Evolutionary conservation across 2,329 filamentous ascomycete species (phyloP).

Genomic region (Eurotiales sp.): DNA sequence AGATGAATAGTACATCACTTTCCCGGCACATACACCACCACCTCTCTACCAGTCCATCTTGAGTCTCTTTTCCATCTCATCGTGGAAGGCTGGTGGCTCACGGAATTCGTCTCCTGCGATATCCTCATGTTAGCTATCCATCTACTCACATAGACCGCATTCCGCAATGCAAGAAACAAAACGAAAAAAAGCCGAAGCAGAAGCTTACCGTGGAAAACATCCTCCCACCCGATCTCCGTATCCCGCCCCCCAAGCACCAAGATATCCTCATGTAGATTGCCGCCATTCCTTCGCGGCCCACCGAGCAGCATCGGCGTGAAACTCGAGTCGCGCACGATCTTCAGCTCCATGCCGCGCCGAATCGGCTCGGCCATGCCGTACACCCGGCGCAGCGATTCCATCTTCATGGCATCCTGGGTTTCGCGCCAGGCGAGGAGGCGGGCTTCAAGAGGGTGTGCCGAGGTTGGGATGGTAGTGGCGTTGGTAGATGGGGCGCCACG

Average conservation of each 20-base stretch:
- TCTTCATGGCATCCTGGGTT: conserved; percentile 82
- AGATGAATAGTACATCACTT: neutral
- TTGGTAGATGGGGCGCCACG: conserved; percentile 43
- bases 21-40: no score
- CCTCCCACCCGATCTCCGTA: conserved; percentile 80
- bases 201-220: conserved; percentile 70
- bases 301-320: conserved; percentile 72
- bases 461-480: conserved; percentile 49
- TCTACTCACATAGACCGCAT: no score
- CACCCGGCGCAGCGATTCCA: conserved; percentile 79
- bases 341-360: conserved; percentile 89
- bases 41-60: conserved; percentile 60
- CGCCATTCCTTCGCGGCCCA: conserved; percentile 44
- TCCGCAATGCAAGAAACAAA: conserved; percentile 3
- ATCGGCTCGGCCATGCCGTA: conserved; percentile 93
- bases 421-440: conserved; percentile 86
- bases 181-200: conserved; percentile 1
- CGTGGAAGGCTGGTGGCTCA: conserved; percentile 70
- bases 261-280: conserved; percentile 83
- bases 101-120: conserved; percentile 66
- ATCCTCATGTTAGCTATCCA: conserved; percentile 11
- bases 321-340: conserved; percentile 70
- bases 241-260: conserved; percentile 67
- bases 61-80: conserved; percentile 90
- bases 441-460: conserved; percentile 83